Evolutionary conservation across 495 filamentous ascomycete species (phyloP).

Genomic region (Platismatia glauca): DNA sequence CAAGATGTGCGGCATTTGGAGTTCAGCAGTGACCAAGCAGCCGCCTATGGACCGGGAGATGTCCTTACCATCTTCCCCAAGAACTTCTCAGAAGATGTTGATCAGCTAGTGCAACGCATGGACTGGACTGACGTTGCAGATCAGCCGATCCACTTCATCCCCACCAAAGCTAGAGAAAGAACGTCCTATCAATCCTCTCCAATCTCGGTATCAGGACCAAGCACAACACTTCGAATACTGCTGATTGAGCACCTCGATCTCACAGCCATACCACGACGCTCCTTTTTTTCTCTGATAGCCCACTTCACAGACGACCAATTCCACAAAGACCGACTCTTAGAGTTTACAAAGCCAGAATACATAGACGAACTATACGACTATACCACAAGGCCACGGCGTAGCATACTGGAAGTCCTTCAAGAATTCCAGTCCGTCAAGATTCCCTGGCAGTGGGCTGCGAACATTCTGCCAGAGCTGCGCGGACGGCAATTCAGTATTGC

Average conservation of each 20-base stretch:
- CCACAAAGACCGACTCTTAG: slow-evolving; percentile 72
- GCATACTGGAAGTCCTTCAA: slow-evolving; percentile 81
- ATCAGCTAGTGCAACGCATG: slow-evolving; percentile 65
- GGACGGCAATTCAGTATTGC: slow-evolving; percentile 84
- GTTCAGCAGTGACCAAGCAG: slow-evolving; percentile 40
- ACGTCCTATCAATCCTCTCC: slow-evolving; percentile 21
- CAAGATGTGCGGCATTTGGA: slow-evolving; percentile 84
- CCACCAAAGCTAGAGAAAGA: slow-evolving; percentile 21
- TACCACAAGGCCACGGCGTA: slow-evolving; percentile 81
- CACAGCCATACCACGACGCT: slow-evolving; percentile 75
- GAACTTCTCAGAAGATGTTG: slow-evolving; percentile 71
- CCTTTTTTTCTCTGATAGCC: slow-evolving; percentile 68
- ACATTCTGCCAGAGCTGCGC: slow-evolving; percentile 65
- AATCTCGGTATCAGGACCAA: slow-evolving; percentile 23
- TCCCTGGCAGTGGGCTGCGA: slow-evolving; percentile 60
- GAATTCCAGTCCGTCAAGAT: slow-evolving; percentile 82
- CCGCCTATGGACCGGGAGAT: slow-evolving; percentile 59
- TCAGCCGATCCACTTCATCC: slow-evolving; percentile 42
- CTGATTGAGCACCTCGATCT: slow-evolving; percentile 78
- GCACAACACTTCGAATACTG: slow-evolving; percentile 60
- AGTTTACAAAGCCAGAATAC: slow-evolving; percentile 68
- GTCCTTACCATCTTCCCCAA: slow-evolving; percentile 74
- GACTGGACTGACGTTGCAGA: slow-evolving; percentile 67
- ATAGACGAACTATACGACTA: slow-evolving; percentile 94
- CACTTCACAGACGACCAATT: slow-evolving; percentile 60